Evolutionary conservation across 306 rosid genomes (phyloP).

Genomic region (Sicyos baderoa): DNA sequence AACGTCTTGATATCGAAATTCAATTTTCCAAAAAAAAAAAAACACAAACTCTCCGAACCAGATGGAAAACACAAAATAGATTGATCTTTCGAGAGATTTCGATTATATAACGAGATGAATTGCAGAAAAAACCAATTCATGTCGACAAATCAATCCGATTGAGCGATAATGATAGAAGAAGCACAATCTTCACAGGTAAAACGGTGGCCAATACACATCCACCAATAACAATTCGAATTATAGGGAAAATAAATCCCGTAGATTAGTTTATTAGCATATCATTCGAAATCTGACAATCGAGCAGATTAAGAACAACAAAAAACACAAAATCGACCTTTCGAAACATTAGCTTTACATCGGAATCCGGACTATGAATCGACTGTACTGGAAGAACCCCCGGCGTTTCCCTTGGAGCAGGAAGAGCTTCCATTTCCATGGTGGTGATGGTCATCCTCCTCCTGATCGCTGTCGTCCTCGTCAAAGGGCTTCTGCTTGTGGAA

Average conservation of each 20-base stretch:
- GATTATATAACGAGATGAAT: background rate
- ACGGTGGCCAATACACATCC: background rate
- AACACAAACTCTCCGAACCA: background rate
- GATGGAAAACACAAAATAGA: background rate
- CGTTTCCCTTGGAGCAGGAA: constrained; percentile 38
- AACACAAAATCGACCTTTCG: constrained; percentile 3
- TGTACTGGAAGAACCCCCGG: constrained; percentile 36
- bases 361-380: constrained; percentile 15
- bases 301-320: background rate
- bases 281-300: background rate
- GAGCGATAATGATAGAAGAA: background rate
- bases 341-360: constrained; percentile 6
- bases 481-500: constrained; percentile 75
- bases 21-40: background rate
- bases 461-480: constrained; percentile 82
- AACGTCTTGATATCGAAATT: background rate
- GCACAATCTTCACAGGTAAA: background rate
- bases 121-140: background rate
- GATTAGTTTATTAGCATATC: background rate
- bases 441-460: constrained; percentile 48
- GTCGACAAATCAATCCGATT: background rate
- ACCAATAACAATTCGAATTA: background rate
- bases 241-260: background rate
- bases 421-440: constrained; percentile 22
- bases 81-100: background rate